Evolutionary conservation across 2,329 filamentous ascomycete genomes (phyloP).

Genomic region (Colletotrichum sp.): DNA sequence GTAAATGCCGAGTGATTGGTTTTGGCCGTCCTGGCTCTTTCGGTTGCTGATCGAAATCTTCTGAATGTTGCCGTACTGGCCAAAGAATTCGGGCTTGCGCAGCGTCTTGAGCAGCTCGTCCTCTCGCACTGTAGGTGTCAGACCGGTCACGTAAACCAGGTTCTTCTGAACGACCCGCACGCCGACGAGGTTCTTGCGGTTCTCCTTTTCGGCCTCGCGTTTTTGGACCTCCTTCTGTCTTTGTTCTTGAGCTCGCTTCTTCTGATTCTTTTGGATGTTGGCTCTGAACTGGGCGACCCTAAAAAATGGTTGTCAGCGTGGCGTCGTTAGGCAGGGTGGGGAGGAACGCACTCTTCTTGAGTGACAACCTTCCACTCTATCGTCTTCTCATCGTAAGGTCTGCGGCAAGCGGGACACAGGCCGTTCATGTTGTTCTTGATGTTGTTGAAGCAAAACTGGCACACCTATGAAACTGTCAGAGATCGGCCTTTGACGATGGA

Average conservation of each 20-base stretch:
- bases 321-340: not conserved
- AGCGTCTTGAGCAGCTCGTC: slow-evolving; percentile 91
- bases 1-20: slow-evolving; percentile 93
- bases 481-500: not conserved
- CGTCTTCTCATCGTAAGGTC: slow-evolving; percentile 94
- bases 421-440: slow-evolving; percentile 98
- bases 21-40: slow-evolving; percentile 76
- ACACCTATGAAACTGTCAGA: slow-evolving; percentile 68
- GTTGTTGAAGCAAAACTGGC: slow-evolving; percentile 99
- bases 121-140: slow-evolving; percentile 90
- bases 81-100: slow-evolving; percentile 91
- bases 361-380: slow-evolving; percentile 98
- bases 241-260: slow-evolving; percentile 82
- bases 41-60: slow-evolving; percentile 99
- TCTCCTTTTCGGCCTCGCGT: slow-evolving; percentile 93
- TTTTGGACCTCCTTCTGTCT: slow-evolving; percentile 96
- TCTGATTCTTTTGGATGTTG: slow-evolving; percentile 87
- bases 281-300: slow-evolving; percentile 78
- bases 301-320: slow-evolving; percentile 27
- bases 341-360: slow-evolving; percentile 80
- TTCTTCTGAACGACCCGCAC: slow-evolving; percentile 98
- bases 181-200: slow-evolving; percentile 93
- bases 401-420: slow-evolving; percentile 93
- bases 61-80: slow-evolving; percentile 97
- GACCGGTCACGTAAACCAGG: slow-evolving; percentile 94